Evolutionary conservation across 2,329 filamentous ascomycete species (phyloP).

Genomic region (Aspergillus melleus): DNA sequence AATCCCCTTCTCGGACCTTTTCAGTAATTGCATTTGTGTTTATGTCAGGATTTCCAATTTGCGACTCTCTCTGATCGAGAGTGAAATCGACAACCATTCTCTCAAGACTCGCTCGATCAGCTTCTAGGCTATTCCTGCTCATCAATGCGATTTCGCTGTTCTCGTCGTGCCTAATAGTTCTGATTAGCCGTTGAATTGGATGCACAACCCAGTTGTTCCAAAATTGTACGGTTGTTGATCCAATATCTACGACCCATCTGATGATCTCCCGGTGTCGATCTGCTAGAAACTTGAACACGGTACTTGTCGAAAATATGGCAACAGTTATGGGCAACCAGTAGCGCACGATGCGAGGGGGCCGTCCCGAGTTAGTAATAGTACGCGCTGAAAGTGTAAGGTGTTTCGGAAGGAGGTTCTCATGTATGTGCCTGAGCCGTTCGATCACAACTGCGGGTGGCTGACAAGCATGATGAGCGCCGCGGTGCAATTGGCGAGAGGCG

Average conservation of each 20-base stretch:
- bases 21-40: conserved; percentile 73
- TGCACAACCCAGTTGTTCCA: conserved; percentile 96
- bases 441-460: conserved; percentile 43
- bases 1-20: conserved; percentile 85
- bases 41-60: conserved; percentile 44
- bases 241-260: conserved; percentile 77
- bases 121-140: conserved; percentile 87
- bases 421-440: conserved; percentile 54
- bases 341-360: conserved; percentile 71
- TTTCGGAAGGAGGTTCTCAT: conserved; percentile 66
- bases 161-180: conserved; percentile 89
- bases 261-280: conserved; percentile 75
- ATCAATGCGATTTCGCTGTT: conserved; percentile 94
- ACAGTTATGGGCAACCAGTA: conserved; percentile 82
- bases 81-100: conserved; percentile 98
- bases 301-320: conserved; percentile 79
- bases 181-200: conserved; percentile 76
- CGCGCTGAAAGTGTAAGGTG: conserved; percentile 61
- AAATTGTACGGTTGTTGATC: conserved; percentile 79
- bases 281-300: conserved; percentile 75
- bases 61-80: conserved; percentile 69
- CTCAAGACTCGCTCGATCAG: conserved; percentile 87
- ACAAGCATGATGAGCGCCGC: conserved; percentile 11
- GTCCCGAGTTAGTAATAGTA: conserved; percentile 66
- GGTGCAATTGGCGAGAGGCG: conserved; percentile 31